Evolutionary conservation across 306 rosid genomes (phyloP).

Genomic region (Dryas drummondii): DNA sequence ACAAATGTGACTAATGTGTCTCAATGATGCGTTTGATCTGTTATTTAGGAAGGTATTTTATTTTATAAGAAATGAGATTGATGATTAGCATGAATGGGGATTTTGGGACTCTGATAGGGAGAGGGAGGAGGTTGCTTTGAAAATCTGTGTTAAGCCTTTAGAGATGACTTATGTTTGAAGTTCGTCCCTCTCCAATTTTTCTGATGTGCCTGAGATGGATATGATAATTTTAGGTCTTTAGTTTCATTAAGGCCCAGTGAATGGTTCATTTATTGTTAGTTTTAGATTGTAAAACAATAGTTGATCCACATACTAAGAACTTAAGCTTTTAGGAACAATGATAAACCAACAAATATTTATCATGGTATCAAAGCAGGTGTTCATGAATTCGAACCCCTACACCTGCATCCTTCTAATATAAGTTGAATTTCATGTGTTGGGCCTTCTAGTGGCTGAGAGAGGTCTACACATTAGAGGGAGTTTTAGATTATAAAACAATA

Average conservation of each 20-base stretch:
- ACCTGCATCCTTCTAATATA: background rate
- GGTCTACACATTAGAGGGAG: background rate
- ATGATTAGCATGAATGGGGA: background rate
- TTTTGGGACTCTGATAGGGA: background rate
- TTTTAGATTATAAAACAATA: background rate
- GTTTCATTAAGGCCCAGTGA: background rate
- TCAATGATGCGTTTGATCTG: background rate
- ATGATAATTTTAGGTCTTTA: background rate
- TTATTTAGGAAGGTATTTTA: background rate
- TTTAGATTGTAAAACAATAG: background rate
- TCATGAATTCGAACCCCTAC: background rate
- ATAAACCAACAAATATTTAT: background rate
- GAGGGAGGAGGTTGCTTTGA: background rate
- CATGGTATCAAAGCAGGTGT: background rate
- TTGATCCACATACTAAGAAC: no score
- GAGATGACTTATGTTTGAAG: background rate
- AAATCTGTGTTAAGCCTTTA: background rate
- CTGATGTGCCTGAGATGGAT: background rate
- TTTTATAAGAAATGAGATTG: background rate
- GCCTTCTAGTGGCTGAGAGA: background rate
- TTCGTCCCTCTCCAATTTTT: background rate
- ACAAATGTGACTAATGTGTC: background rate
- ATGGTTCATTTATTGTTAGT: background rate
- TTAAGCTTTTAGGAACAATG: background rate
- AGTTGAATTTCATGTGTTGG: background rate